phyloP scores from a whole-genome alignment of 2,329 filamentous ascomycete genomes.

The Alternaria consortialis region DNA sequence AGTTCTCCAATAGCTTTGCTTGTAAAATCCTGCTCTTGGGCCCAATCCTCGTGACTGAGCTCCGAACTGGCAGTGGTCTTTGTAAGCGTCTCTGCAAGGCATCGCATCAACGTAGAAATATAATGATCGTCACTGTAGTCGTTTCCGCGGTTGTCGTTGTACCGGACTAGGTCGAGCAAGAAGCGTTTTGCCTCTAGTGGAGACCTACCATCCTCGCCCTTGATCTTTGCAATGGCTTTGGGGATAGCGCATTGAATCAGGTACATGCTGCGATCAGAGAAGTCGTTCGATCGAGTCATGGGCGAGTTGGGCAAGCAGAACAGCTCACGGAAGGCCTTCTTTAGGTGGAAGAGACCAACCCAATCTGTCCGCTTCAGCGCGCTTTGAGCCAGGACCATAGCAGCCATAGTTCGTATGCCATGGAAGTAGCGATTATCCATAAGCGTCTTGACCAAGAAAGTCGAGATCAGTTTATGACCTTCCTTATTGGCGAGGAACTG shows the following conservation, averaged over 20 bases:
- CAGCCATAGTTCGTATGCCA: slow-evolving; percentile 87
- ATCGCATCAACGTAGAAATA: slow-evolving; percentile 78
- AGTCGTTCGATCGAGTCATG: slow-evolving; percentile 90
- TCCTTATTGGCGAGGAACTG: slow-evolving; percentile 74
- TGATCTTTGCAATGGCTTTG: slow-evolving; percentile 78
- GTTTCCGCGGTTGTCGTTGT: slow-evolving; percentile 95
- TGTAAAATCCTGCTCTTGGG: slow-evolving; percentile 63
- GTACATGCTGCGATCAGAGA: slow-evolving; percentile 85
- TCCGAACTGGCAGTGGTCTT: slow-evolving; percentile 50
- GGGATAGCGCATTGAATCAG: slow-evolving; percentile 85
- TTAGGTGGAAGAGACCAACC: slow-evolving; percentile 83
- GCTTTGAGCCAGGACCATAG: slow-evolving; percentile 78
- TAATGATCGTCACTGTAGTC: slow-evolving; percentile 90
- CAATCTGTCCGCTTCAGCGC: slow-evolving; percentile 67
- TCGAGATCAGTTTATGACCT: slow-evolving; percentile 83
- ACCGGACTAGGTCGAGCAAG: slow-evolving; percentile 86
- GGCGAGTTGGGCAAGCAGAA: slow-evolving; percentile 82
- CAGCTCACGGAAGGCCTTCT: slow-evolving; percentile 85
- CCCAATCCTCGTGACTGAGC: slow-evolving; percentile 55
- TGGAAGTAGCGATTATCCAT: slow-evolving; percentile 94
- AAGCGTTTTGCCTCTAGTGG: slow-evolving; percentile 82
- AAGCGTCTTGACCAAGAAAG: slow-evolving; percentile 86
- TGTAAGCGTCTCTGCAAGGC: slow-evolving; percentile 64
- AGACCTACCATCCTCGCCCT: slow-evolving; percentile 77
- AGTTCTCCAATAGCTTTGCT: slow-evolving; percentile 68